These are phyloP conservation scores for Russula sp. DNA, from an alignment of 768 basidiomycete genomes.

Conservation along the genomic window DNA sequence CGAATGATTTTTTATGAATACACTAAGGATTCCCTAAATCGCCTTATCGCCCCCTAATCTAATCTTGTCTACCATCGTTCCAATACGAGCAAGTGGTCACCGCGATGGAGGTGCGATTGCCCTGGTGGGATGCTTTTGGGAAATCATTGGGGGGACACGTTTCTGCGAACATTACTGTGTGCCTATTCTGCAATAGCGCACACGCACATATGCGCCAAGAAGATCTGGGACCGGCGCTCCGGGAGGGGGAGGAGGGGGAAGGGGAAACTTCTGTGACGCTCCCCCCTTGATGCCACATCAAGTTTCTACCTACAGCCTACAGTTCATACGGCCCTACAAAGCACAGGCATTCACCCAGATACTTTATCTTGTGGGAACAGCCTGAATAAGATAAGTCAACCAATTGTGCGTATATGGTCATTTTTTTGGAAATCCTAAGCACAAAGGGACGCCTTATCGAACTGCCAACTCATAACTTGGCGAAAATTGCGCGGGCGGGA, in stretches of 20 bases:
- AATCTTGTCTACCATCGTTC: constrained; percentile 9
- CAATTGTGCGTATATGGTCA: neutral
- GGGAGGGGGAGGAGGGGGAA: neutral
- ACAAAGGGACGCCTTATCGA: too few species aligned
- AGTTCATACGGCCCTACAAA: neutral
- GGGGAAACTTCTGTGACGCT: neutral
- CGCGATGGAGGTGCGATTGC: constrained; percentile 13
- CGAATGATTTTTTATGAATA: neutral
- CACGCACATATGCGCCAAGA: neutral
- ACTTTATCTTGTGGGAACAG: neutral
- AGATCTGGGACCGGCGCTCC: constrained; percentile 8
- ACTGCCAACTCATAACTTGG: neutral
- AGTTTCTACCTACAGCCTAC: neutral
- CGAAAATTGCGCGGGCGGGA: neutral
- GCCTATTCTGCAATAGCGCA: neutral
- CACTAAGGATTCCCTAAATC: neutral
- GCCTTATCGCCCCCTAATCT: constrained; percentile 10
- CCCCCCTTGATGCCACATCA: neutral
- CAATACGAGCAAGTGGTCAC: constrained; percentile 4
- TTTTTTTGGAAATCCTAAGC: too few species aligned
- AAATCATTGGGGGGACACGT: constrained; percentile 5
- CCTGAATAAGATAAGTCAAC: neutral
- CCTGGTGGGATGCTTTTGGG: constrained; percentile 7
- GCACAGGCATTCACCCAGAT: neutral
- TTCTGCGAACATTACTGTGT: constrained; percentile 6